Evolutionary conservation across 108 stramenopile species (phyloP).

Genomic region (Skeletonema costatum): DNA sequence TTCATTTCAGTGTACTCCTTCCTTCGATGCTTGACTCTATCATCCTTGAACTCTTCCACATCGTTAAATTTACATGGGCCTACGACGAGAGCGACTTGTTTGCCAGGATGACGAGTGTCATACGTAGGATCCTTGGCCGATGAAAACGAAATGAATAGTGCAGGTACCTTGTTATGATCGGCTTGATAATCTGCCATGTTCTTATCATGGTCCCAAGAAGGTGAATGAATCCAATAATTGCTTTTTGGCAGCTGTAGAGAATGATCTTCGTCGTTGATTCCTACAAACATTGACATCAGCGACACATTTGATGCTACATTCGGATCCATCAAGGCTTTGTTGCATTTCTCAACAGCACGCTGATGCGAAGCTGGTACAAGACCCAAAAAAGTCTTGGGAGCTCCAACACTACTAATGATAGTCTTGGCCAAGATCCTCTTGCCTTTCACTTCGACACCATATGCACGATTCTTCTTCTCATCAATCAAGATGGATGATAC

Average conservation of each 20-base stretch:
- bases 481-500: conserved; percentile 42
- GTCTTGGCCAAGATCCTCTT: conserved; percentile 29
- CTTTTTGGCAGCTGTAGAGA: conserved; percentile 25
- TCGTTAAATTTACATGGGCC: conserved; percentile 34
- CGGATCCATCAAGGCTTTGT: conserved; percentile 13
- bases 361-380: conserved; percentile 16
- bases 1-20: conserved; percentile 41
- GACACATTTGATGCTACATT: conserved; percentile 36
- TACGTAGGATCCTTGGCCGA: conserved; percentile 54
- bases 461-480: conserved; percentile 20
- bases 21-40: conserved; percentile 40
- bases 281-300: conserved; percentile 42
- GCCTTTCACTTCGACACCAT: conserved; percentile 40
- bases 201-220: conserved; percentile 36
- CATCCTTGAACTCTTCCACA: conserved; percentile 29
- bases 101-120: conserved; percentile 31
- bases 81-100: conserved; percentile 47
- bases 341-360: background rate
- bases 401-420: conserved; percentile 34
- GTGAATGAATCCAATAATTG: conserved; percentile 34
- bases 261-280: conserved; percentile 33
- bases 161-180: conserved; percentile 27
- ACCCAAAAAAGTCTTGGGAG: conserved; percentile 24
- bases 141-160: conserved; percentile 43
- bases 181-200: conserved; percentile 29